A percentile compares a stretch with the other conserved stretches of the same genome.
These are phyloP conservation scores for Acanthamoeba royreba DNA, from an alignment of 208 protist species.

Conservation along the genomic window DNA sequence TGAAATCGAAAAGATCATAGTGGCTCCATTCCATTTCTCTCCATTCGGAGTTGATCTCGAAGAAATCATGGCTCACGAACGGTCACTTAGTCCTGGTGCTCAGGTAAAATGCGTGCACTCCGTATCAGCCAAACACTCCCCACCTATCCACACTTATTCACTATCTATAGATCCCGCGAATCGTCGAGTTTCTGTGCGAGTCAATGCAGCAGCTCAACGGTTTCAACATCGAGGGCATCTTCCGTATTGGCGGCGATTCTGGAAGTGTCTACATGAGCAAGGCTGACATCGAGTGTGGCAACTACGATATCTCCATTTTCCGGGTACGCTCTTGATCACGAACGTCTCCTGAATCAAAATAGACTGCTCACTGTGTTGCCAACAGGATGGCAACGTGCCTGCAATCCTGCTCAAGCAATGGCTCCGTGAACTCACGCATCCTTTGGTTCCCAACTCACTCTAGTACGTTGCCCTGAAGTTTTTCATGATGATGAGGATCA, in stretches of 20 bases:
- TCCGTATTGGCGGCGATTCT: not conserved
- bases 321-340: not conserved
- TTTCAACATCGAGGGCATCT: not conserved
- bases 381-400: not conserved
- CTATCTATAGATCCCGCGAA: not conserved
- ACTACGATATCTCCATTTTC: constrained; percentile 31
- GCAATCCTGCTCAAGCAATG: constrained; percentile 26
- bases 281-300: constrained; percentile 32
- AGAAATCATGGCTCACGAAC: constrained; percentile 21
- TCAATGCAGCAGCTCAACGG: not conserved
- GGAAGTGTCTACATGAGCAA: not conserved
- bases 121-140: no score
- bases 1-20: constrained; percentile 18
- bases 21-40: constrained; percentile 8
- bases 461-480: not conserved
- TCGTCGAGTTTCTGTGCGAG: not conserved
- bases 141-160: no score
- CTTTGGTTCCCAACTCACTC: not conserved
- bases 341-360: not conserved
- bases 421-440: not conserved
- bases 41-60: not conserved
- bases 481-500: not conserved
- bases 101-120: no score
- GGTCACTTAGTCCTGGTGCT: not conserved
- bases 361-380: not conserved